Evolutionary conservation across 179 eudicot genomes (phyloP).

Genomic region (Actinidia chinensis): DNA sequence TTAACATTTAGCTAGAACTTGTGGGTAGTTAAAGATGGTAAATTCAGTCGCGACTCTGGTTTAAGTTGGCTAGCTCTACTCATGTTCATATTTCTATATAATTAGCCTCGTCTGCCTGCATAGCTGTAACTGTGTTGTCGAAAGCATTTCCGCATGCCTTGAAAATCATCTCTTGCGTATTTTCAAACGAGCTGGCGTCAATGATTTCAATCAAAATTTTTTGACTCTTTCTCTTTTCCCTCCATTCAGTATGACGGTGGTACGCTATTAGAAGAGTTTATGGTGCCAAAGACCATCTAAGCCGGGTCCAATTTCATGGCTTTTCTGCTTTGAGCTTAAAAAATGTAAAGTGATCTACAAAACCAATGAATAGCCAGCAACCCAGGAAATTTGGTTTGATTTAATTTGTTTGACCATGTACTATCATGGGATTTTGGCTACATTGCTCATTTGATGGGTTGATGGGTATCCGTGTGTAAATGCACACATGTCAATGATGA

Average conservation of each 20-base stretch:
- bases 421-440: too few relatives aligned
- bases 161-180: background rate
- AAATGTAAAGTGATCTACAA: too few relatives aligned
- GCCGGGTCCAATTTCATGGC: too few relatives aligned
- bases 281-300: too few relatives aligned
- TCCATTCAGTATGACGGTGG: background rate
- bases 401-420: too few relatives aligned
- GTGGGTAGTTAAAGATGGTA: background rate
- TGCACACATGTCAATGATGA: too few relatives aligned
- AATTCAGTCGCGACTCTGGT: background rate
- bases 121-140: background rate
- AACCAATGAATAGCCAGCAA: too few relatives aligned
- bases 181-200: background rate
- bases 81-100: background rate
- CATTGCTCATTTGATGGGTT: too few relatives aligned
- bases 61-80: background rate
- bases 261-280: too few relatives aligned
- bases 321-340: too few relatives aligned
- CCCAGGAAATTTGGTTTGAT: too few relatives aligned
- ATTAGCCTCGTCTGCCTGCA: background rate
- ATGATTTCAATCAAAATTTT: background rate
- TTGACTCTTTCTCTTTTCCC: background rate
- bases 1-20: background rate
- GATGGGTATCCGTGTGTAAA: too few relatives aligned
- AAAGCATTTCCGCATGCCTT: background rate